Evolutionary conservation across 495 filamentous ascomycete species (phyloP), one percentile per base, ranked within the genome.

Genomic region (Aspergillus panamensis): DNA sequence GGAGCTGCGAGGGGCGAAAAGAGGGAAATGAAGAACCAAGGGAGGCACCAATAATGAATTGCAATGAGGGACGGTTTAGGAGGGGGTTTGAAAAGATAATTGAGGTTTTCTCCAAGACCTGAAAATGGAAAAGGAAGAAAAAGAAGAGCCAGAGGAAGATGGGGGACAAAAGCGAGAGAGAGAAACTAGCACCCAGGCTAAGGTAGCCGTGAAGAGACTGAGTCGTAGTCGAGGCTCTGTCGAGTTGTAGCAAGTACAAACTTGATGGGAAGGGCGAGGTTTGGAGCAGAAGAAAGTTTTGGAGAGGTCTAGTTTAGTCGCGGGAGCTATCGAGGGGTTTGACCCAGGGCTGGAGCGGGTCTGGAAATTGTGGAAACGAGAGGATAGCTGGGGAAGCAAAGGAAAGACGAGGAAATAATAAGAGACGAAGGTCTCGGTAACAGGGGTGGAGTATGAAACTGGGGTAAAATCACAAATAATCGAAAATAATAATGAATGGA

Each of bases 291-390:
- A 20, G 52, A 50, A 44, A 51, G 40, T 48, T 55, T 14, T 43
- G 40, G 29, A n/a, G 51, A 55, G 51, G 44, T 39, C 37, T 25
- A 62, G 20, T 52, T 40, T 57, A 56, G 51, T 43, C 33, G 59
- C 50, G 54, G 55, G 48, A 52, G 35, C 55, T 58, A 58, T 51
- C 20, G 20, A 45, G 17, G 14, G 32, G 20, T 39, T 30, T 6
- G 54, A 16, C 54, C 49, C 30, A 25, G 32, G 30, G 14, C 39
- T 29, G 54, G 25, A 31, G 53, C 53, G 53, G 53, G 53, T 55
- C 53, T 56, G 54, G 54, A 42, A 49, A 48, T 1, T 10, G 35
- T 52, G 35, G 35, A 21, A 37, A 45, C 42, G 17, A 21, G 42
- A 21, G 16, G 19, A 16, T 45, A 39, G n/a, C 19, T 3, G 42